Conservation (phyloP, 805 yeast genomes). For the Barnettozyma wickerhamii region DNA sequence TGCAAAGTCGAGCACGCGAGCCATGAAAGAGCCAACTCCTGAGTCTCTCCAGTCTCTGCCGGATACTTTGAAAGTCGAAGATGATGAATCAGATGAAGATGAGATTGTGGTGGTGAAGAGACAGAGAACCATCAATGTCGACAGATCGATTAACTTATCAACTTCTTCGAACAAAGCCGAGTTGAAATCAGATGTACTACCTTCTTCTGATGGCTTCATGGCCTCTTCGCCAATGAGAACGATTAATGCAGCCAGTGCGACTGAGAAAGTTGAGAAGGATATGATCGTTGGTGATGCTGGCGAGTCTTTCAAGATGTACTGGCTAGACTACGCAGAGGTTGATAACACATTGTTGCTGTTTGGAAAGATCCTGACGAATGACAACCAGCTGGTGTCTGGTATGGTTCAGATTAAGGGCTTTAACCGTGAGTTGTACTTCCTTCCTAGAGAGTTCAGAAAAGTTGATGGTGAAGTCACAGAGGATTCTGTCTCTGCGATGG, state of each 20-base stretch:
- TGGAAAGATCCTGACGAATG: conserved; percentile 69
- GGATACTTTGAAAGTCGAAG: conserved; percentile 33
- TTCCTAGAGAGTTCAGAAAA: conserved; percentile 58
- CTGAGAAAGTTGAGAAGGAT: conserved; percentile 19
- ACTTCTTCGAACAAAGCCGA: conserved; percentile 24
- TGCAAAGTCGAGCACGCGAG: background rate
- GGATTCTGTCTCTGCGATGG: conserved; percentile 46
- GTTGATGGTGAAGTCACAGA: conserved; percentile 39
- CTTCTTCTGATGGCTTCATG: conserved; percentile 7
- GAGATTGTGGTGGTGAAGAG: conserved; percentile 51
- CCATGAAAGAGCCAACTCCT: conserved; percentile 1
- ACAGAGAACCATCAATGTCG: conserved; percentile 41
- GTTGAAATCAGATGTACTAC: background rate
- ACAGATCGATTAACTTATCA: conserved; percentile 38
- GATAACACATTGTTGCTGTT: conserved; percentile 65
- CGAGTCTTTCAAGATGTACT: conserved; percentile 64
- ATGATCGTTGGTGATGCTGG: conserved; percentile 26
- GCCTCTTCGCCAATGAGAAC: conserved; percentile 20
- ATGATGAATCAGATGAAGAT: conserved; percentile 49
- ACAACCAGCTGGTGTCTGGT: conserved; percentile 61
- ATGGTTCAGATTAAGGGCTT: conserved; percentile 72
- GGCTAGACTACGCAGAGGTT: conserved; percentile 86
- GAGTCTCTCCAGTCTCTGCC: conserved; percentile 2
- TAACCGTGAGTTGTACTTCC: conserved; percentile 66
- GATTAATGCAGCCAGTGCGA: background rate